A percentile compares a stretch with the other conserved stretches of the same genome.
Evolutionary conservation across 495 filamentous ascomycete genomes (phyloP).

Genomic region (Talaromyces stipitatus): DNA sequence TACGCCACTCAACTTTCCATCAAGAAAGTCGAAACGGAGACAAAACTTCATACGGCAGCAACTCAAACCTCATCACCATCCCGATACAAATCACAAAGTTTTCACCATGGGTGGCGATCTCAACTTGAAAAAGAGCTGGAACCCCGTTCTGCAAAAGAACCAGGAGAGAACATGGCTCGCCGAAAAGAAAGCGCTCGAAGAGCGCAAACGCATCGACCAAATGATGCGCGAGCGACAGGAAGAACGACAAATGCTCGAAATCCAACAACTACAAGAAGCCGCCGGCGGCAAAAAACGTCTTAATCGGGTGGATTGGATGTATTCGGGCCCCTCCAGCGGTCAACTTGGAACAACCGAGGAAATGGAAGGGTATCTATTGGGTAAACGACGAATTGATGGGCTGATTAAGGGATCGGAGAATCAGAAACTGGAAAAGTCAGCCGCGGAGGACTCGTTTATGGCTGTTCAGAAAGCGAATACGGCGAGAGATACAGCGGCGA

Average conservation of each 20-base stretch:
- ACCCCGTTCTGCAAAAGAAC: constrained; percentile 75
- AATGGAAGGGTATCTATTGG: constrained; percentile 87
- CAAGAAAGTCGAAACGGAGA: not conserved
- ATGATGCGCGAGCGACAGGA: constrained; percentile 87
- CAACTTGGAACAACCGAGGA: constrained; percentile 80
- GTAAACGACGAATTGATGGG: constrained; percentile 80
- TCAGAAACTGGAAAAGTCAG: constrained; percentile 74
- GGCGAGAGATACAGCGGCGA: constrained; percentile 67
- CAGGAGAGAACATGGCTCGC: constrained; percentile 77
- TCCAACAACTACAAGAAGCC: constrained; percentile 82
- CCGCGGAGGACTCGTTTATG: constrained; percentile 57
- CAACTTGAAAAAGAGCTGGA: constrained; percentile 94
- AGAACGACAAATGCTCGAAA: constrained; percentile 86
- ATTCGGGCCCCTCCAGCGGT: constrained; percentile 74
- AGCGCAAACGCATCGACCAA: constrained; percentile 84
- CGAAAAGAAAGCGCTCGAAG: constrained; percentile 89
- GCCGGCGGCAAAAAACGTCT: constrained; percentile 69
- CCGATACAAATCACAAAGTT: not conserved
- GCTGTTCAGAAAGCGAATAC: constrained; percentile 53
- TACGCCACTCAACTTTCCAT: not conserved
- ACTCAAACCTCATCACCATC: not conserved
- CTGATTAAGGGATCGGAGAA: constrained; percentile 78
- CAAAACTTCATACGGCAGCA: not conserved
- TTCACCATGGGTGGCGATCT: constrained; percentile 79
- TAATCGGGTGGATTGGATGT: constrained; percentile 96